A percentile compares a stretch with the other conserved stretches of the same genome.
phyloP scores from a whole-genome alignment of 495 filamentous ascomycete genomes.

The Daldinia vernicosa region DNA sequence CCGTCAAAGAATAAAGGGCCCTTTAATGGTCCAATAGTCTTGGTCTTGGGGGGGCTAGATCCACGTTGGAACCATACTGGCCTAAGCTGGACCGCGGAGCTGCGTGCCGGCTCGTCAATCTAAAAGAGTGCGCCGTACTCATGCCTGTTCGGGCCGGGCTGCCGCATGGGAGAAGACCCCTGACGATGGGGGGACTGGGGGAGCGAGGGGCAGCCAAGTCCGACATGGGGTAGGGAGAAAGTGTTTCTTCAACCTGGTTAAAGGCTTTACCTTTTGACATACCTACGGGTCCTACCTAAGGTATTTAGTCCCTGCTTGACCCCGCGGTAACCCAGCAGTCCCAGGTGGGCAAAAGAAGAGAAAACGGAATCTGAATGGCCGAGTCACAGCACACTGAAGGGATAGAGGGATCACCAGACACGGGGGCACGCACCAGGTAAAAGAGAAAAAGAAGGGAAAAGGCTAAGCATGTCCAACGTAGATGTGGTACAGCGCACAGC shows the following conservation, averaged over 20 bases:
- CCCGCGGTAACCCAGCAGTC: conserved; percentile 42
- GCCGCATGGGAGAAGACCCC: conserved; percentile 43
- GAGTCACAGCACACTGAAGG: conserved; percentile 40
- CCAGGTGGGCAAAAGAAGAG: conserved; percentile 30
- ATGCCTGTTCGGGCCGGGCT: conserved; percentile 47
- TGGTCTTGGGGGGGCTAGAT: conserved; percentile 9
- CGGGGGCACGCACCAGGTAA: conserved; percentile 42
- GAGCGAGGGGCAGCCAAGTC: conserved; percentile 11
- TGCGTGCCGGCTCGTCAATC: conserved; percentile 48
- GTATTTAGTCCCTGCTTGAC: conserved; percentile 49
- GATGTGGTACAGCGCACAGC: conserved; percentile 48
- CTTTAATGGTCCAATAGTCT: not conserved
- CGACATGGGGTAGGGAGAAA: conserved; percentile 4
- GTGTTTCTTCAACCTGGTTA: conserved; percentile 9
- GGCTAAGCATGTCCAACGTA: conserved; percentile 48
- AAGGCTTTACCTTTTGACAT: not conserved
- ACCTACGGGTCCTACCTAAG: too few species aligned
- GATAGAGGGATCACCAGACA: conserved; percentile 49
- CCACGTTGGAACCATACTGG: not conserved
- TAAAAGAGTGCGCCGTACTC: conserved; percentile 41
- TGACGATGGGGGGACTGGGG: conserved; percentile 4
- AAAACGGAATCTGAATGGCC: conserved; percentile 50
- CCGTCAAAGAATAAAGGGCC: conserved; percentile 26
- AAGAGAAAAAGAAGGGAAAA: conserved; percentile 37
- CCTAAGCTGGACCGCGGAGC: conserved; percentile 40